These are phyloP conservation scores for Epichloe brachyelytri DNA, from an alignment of 2,329 filamentous ascomycete genomes.

Conservation along the genomic window DNA sequence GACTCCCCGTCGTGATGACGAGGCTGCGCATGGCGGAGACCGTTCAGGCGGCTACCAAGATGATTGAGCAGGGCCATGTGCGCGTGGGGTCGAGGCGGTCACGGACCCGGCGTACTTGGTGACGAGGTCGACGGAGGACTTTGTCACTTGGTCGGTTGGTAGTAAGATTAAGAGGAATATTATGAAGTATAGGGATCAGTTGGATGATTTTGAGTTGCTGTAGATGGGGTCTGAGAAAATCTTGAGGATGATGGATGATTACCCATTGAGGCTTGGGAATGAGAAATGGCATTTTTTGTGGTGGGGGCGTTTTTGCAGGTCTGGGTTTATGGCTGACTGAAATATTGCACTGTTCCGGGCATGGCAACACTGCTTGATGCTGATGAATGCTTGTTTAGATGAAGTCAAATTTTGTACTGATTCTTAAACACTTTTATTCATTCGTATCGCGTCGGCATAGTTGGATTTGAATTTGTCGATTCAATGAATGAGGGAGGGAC, in stretches of 20 bases:
- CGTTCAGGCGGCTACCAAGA: conserved; percentile 68
- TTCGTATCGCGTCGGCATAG: too few species aligned
- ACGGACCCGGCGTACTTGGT: conserved; percentile 86
- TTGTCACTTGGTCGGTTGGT: conserved; percentile 89
- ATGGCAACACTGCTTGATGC: too few species aligned
- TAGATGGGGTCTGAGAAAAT: conserved; percentile 26
- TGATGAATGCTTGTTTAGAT: too few species aligned
- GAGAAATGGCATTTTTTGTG: background rate
- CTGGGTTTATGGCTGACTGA: background rate
- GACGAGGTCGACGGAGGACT: conserved; percentile 84
- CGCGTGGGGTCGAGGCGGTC: conserved; percentile 76
- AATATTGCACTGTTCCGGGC: too few species aligned
- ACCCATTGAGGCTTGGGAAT: background rate
- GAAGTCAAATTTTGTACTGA: background rate
- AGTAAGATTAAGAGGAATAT: conserved; percentile 97
- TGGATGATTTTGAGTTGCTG: conserved; percentile 90
- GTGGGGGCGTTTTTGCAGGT: background rate
- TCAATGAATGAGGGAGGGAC: background rate
- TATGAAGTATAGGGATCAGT: conserved; percentile 83
- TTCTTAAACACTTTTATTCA: too few species aligned
- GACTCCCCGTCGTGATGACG: conserved; percentile 85
- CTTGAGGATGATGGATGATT: background rate
- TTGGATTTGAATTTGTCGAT: too few species aligned
- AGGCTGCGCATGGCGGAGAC: conserved; percentile 84
- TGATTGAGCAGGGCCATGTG: conserved; percentile 91